Evolutionary conservation across 768 basidiomycete species (phyloP).

Genomic region (Naganishia onofrii): DNA sequence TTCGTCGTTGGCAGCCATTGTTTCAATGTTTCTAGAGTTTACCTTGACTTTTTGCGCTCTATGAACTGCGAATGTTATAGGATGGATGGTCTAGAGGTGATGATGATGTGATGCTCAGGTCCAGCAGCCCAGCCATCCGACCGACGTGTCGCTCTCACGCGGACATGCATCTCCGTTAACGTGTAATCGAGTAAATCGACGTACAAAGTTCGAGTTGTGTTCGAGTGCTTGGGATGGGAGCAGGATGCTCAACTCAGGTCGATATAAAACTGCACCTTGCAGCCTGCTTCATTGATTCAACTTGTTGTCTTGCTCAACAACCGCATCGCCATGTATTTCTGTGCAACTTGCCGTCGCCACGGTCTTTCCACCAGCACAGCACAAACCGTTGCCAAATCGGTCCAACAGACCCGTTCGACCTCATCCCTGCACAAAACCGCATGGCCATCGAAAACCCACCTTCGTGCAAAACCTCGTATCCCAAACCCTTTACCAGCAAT

Average conservation of each 20-base stretch:
- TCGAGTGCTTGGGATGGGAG: neutral
- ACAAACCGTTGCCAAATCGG: neutral
- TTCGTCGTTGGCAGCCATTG: conserved; percentile 27
- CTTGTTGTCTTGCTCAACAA: too few species aligned
- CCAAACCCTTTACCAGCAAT: conserved; percentile 82
- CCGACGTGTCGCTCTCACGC: conserved; percentile 15
- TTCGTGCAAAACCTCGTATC: conserved; percentile 60
- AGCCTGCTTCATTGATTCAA: neutral
- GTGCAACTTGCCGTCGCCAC: conserved; percentile 15
- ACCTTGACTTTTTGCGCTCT: neutral
- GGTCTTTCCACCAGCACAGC: neutral
- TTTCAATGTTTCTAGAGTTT: neutral
- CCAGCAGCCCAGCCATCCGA: conserved; percentile 4
- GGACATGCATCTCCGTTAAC: neutral
- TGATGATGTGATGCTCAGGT: conserved; percentile 24
- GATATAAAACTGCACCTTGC: neutral
- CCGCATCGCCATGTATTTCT: conserved; percentile 18
- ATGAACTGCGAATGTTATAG: neutral
- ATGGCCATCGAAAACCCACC: conserved; percentile 73
- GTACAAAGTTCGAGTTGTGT: neutral
- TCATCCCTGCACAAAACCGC: conserved; percentile 76
- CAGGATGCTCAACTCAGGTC: neutral
- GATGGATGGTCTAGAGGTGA: neutral
- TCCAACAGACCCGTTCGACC: conserved; percentile 54
- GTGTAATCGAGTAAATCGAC: conserved; percentile 9